Percentiles rank a stretch among this genome's conserved stretches.
These are phyloP conservation scores for Infundibulicybe gibba DNA, from an alignment of 768 basidiomycete species.

Conservation along the genomic window DNA sequence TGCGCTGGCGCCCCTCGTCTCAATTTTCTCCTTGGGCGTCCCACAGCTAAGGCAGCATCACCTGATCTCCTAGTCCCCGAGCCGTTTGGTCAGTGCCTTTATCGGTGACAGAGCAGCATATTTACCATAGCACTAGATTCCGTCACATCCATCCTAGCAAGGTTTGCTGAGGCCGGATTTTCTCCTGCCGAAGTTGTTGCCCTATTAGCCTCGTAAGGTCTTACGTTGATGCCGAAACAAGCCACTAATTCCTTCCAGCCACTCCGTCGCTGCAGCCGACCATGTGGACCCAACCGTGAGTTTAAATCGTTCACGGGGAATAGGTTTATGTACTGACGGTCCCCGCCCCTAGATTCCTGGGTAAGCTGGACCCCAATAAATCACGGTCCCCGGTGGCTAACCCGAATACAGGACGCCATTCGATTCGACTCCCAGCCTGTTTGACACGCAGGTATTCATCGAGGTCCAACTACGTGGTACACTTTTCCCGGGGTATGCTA, in stretches of 20 bases:
- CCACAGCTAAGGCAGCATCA: slow-evolving; percentile 24
- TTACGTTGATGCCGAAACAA: not conserved
- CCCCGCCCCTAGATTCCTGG: too few relatives aligned
- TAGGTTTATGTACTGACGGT: too few relatives aligned
- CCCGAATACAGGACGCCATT: slow-evolving; percentile 24
- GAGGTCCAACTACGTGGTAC: slow-evolving; percentile 32
- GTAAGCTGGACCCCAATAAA: too few relatives aligned
- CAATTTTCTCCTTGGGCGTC: slow-evolving; percentile 34
- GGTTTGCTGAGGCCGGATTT: slow-evolving; percentile 33
- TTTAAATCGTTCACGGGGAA: too few relatives aligned
- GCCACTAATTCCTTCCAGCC: slow-evolving; percentile 6
- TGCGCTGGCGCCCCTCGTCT: slow-evolving; percentile 42
- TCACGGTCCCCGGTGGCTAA: not conserved
- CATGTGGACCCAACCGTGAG: slow-evolving; percentile 21
- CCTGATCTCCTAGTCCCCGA: slow-evolving; percentile 25
- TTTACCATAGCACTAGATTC: slow-evolving; percentile 15
- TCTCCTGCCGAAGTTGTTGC: slow-evolving; percentile 30
- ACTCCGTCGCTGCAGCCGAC: slow-evolving; percentile 24
- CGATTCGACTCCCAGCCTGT: not conserved
- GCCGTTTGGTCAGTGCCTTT: slow-evolving; percentile 13
- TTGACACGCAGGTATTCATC: not conserved
- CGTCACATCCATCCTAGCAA: slow-evolving; percentile 23
- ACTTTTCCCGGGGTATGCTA: slow-evolving; percentile 30
- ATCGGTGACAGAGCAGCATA: not conserved
- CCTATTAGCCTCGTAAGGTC: slow-evolving; percentile 28